Base-by-base conservation (phyloP, 768 basidiomycete species). In the Rhodotorula taiwanensis region DNA sequence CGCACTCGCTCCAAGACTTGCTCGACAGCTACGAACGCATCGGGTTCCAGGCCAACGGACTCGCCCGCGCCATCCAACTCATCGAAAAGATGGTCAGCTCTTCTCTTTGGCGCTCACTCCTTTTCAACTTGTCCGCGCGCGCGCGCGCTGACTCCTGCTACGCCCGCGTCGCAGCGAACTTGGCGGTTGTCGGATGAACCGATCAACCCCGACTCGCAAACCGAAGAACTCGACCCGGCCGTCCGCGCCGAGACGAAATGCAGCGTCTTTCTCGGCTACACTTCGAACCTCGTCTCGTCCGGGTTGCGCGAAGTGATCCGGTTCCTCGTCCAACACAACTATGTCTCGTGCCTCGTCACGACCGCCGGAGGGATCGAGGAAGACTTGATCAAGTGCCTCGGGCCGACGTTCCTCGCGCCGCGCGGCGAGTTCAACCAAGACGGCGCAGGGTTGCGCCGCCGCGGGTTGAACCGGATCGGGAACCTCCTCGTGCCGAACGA, bases 281-380 rank as follows among this genome's bases (percentile, higher is more conserved):
- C 95, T 16, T 98, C 93, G 52, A 99, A 99, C 77, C 83, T 99
- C 49, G 94, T 99, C 73, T 98, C 95, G 3, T 98, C 95, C 14
- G 95, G 95, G 15, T 79, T 99, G 45, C 85, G 95, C 41, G 95
- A 99, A 77, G 80, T 97, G 50, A 87, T 99, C 69, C 80, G 86
- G 28, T 84, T 92, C 76, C 85, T 99, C 44, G 93, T 91, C 36
- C 92, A 97, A 76, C 85, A 98, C 78, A 86, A 84, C 67, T 88
- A 95, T 71, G 83, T 99, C 61, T 81, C 85, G 27, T 87, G 84
- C 27, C 80, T 99, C 64, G 95, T 98, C 30, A 99, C 95, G 4
- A 99, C 95, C 1, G 95, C 95, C 8, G 95, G 95, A 11, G 95
- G 95, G 13, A 87, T 99, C 70, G 95, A 99, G 75, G 95, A 99